Base-by-base conservation (phyloP, 495 filamentous ascomycete species). In the Polyplosphaeria fusca region DNA sequence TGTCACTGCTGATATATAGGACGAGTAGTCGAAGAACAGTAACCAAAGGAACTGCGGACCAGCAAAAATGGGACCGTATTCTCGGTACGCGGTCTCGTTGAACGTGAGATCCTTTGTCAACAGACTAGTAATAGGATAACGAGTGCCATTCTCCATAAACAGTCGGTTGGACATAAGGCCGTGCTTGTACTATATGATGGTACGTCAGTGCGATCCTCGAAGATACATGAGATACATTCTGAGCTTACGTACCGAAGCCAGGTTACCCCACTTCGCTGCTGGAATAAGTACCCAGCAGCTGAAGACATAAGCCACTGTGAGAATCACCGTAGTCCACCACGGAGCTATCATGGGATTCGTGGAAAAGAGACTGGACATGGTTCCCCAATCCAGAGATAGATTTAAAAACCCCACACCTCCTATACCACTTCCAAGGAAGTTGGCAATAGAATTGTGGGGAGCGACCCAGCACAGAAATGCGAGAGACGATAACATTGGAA, bases 391-490 rank as follows among this genome's bases (percentile, higher is more conserved):
- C 37, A 82, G 64, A 12, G 73, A 74, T 9, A 81, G 68, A 47
- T 83, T 83, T 28, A 83, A 68, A 52, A 82, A 76, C 0, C 80
- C 79, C 79, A 83, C 81, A 7, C 79, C 80, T 1, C 80, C 79
- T 19, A 80, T 68, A 0, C 80, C 80, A 4, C 75, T 75, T 3
- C 80, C 80, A 19, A 82, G 73, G 55, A 82, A 83, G 61, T 83
- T 83, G 61, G 77, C 79, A 2, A 78, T 71, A 5, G 71, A 64
- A 56, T 80, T 81, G 16, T 71, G 71, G 5, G 79, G 79, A 5
- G 80, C 79, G 13, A 83, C 78, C 80, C 80, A 82, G 68, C 80
- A 83, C n/a, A 83, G 71, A 46, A 82, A 81, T 2, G 80, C 77
- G 11, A 83, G 68, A 0, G 80, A 83, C n/a, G 73, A 76, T 12